phyloP scores from a whole-genome alignment of 2,329 filamentous ascomycete species.

The Aspergillus flavus region DNA sequence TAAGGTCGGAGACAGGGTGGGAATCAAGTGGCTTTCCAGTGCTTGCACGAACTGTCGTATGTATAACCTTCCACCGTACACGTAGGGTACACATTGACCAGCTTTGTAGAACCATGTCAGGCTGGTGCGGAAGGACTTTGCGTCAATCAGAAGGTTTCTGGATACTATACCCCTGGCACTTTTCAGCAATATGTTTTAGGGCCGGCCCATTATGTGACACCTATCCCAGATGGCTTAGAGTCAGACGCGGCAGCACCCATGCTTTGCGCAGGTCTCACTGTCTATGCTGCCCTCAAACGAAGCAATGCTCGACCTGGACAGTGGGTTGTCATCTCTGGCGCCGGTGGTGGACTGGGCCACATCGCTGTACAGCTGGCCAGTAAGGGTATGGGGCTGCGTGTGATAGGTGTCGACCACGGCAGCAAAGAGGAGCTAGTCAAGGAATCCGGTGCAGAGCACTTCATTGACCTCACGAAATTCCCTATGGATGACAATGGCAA shows the following conservation, averaged over 20 bases:
- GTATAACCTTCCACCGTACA: constrained; percentile 13
- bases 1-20: constrained; percentile 69
- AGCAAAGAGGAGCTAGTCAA: constrained; percentile 62
- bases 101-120: constrained; percentile 50
- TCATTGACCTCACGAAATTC: constrained; percentile 63
- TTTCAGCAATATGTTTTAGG: constrained; percentile 70
- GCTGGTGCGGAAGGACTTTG: constrained; percentile 59
- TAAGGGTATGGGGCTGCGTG: constrained; percentile 63
- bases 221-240: constrained; percentile 64
- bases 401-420: constrained; percentile 67
- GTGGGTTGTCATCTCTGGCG: constrained; percentile 62
- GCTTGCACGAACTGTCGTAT: constrained; percentile 58
- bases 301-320: constrained; percentile 61
- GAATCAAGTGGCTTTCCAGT: constrained; percentile 68
- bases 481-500: constrained; percentile 49
- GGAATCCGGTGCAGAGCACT: constrained; percentile 66
- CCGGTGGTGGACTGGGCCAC: constrained; percentile 67
- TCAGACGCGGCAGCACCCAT: constrained; percentile 67
- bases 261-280: constrained; percentile 69
- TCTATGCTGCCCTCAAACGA: constrained; percentile 67
- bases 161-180: constrained; percentile 71
- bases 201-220: constrained; percentile 69
- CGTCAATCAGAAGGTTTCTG: constrained; percentile 60
- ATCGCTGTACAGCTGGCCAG: constrained; percentile 63
- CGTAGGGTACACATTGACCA: constrained; percentile 6